These are phyloP conservation scores for Paraphysoderma sedebokerense DNA, from an alignment of 371 early-diverging fungal species.

Conservation along the genomic window DNA sequence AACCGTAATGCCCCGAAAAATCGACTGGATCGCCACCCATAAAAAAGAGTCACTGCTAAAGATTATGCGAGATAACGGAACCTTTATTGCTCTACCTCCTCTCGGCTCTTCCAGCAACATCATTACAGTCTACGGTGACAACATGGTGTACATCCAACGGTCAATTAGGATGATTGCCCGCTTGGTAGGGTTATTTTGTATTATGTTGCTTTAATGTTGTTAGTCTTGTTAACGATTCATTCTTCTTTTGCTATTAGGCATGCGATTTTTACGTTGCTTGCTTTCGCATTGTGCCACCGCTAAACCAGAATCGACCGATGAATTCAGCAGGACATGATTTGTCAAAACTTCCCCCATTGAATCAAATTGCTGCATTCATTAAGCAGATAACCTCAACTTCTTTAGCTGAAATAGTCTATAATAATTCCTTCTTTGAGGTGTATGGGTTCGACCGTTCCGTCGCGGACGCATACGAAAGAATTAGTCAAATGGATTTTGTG, in stretches of 20 bases:
- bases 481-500: constrained; percentile 26
- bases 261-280: constrained; percentile 36
- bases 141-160: constrained; percentile 49
- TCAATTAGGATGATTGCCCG: constrained; percentile 48
- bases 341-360: background rate
- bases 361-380: background rate
- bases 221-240: too few species aligned
- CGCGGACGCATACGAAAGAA: constrained; percentile 31
- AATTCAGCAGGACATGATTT: background rate
- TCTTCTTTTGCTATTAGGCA: constrained; percentile 13
- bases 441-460: constrained; percentile 37
- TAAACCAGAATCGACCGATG: background rate
- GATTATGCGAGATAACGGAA: constrained; percentile 61
- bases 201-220: too few species aligned
- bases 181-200: constrained; percentile 24
- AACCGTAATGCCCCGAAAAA: constrained; percentile 26
- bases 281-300: constrained; percentile 24
- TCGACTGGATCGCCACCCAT: constrained; percentile 57
- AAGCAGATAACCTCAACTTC: background rate
- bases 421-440: constrained; percentile 26
- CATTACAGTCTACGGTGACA: constrained; percentile 43
- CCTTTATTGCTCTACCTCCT: constrained; percentile 38
- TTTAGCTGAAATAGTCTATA: background rate
- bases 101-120: constrained; percentile 33
- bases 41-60: constrained; percentile 37